Conservation (phyloP, 805 yeast genomes). For the Lipomyces sp. region DNA sequence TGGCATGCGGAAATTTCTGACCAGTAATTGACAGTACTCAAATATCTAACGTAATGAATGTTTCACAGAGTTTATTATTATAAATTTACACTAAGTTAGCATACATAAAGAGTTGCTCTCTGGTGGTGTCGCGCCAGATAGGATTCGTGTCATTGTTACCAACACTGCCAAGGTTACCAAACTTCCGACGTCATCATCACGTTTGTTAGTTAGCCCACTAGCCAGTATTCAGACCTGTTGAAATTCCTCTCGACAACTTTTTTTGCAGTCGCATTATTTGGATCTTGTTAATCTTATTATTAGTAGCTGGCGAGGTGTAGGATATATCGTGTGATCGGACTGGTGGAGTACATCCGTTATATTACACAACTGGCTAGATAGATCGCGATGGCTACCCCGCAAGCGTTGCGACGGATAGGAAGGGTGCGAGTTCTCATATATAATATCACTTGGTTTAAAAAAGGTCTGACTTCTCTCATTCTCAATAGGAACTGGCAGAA, state of each 20-base stretch:
- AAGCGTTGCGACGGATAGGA: conserved; percentile 35
- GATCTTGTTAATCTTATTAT: not conserved
- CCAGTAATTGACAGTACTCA: not conserved
- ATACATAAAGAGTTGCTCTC: no score
- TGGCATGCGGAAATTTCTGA: conserved; percentile 5
- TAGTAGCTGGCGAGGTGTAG: not conserved
- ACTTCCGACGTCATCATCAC: no score
- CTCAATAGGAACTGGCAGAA: conserved; percentile 32
- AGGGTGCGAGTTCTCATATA: conserved; percentile 12
- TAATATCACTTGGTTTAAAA: no score
- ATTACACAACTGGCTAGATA: not conserved
- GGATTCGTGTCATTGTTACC: no score
- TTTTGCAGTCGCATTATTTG: not conserved
- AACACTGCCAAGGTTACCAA: no score
- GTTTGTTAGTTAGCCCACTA: no score
- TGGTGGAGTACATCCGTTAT: no score
- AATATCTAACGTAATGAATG: no score
- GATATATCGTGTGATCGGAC: not conserved
- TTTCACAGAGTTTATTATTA: no score
- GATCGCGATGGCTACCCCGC: conserved; percentile 29
- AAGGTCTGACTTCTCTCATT: not conserved
- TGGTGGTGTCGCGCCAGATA: no score
- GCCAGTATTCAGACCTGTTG: not conserved
- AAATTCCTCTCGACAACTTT: not conserved
- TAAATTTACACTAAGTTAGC: no score